Evolutionary conservation across 192 early-diverging fungal species (phyloP).

Genomic region (Linnemannia schmuckeri): DNA sequence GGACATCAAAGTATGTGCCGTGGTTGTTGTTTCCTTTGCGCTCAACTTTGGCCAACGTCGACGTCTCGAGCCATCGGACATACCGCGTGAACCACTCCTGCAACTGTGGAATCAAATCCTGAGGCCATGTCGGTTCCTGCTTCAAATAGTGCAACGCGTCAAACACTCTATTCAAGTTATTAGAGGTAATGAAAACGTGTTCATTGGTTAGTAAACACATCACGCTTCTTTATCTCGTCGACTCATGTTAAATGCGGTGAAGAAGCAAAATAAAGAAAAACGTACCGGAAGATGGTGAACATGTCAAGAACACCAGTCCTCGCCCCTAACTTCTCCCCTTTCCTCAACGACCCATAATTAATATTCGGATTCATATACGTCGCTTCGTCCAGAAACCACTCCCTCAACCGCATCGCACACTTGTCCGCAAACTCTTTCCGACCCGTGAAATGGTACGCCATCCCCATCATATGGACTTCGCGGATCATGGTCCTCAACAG

Average conservation of each 20-base stretch:
- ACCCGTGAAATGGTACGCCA: slow-evolving; percentile 68
- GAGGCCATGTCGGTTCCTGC: slow-evolving; percentile 45
- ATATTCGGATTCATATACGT: slow-evolving; percentile 75
- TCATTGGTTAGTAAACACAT: background rate
- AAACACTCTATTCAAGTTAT: slow-evolving; percentile 31
- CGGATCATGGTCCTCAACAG: slow-evolving; percentile 57
- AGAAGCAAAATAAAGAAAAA: background rate
- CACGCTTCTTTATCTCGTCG: background rate
- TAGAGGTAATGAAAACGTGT: background rate
- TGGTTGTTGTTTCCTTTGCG: slow-evolving; percentile 63
- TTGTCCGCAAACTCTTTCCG: slow-evolving; percentile 61
- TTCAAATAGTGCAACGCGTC: slow-evolving; percentile 55
- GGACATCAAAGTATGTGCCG: slow-evolving; percentile 72
- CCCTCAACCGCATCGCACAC: slow-evolving; percentile 54
- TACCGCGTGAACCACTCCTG: slow-evolving; percentile 60
- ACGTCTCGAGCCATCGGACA: slow-evolving; percentile 57
- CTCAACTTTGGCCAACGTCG: slow-evolving; percentile 49
- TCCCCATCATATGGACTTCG: slow-evolving; percentile 60
- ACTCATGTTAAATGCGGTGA: background rate
- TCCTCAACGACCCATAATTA: slow-evolving; percentile 65
- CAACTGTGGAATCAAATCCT: slow-evolving; percentile 45
- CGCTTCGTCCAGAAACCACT: slow-evolving; percentile 68
- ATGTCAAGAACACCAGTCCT: slow-evolving; percentile 63
- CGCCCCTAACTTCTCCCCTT: slow-evolving; percentile 56
- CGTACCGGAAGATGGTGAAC: slow-evolving; percentile 59